Percentiles rank a stretch among this genome's conserved stretches.
Evolutionary conservation across 306 rosid genomes (phyloP).

Genomic region (Prunus persica): Prunus_persica_NCBIv2 NC_034009.1:38042001-38042500

Average conservation of each 20-base stretch:
- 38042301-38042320: neutral
- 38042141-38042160: constrained; percentile 99
- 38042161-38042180: constrained; percentile 97
- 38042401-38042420: neutral
- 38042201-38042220: constrained; percentile 52
- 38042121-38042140: constrained; percentile 98
- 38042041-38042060: neutral
- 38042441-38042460: constrained; percentile 95
- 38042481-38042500: constrained; percentile 74
- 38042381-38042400: neutral
- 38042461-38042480: constrained; percentile 91
- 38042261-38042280: constrained; percentile 14
- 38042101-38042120: constrained; percentile 93
- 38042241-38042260: constrained; percentile 8
- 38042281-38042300: neutral
- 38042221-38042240: constrained; percentile 24
- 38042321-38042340: neutral
- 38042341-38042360: constrained; percentile 7
- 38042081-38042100: constrained; percentile 7
- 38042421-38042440: constrained; percentile 9
- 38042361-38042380: neutral
- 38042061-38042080: constrained; percentile 12
- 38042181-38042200: constrained; percentile 94
- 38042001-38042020: constrained; percentile 5
- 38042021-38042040: neutral